Evolutionary conservation across 306 rosid genomes (phyloP).

Genomic region (Lathyrus aphaca): DNA sequence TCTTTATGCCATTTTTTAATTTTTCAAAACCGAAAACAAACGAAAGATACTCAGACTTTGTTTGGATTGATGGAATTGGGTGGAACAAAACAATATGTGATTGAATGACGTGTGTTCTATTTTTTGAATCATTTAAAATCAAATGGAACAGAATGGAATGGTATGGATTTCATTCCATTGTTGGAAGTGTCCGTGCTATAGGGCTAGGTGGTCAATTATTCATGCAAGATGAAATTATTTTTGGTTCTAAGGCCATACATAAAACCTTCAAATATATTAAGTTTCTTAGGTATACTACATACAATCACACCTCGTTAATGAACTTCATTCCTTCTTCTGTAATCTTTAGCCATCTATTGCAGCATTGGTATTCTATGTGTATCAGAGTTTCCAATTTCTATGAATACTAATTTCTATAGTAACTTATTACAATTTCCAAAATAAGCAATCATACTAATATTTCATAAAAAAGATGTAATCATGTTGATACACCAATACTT

Average conservation of each 20-base stretch:
- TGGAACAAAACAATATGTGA: no score
- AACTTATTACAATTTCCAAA: slow-evolving; percentile 32
- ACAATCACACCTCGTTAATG: neutral
- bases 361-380: slow-evolving; percentile 9
- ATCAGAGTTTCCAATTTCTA: slow-evolving; percentile 1
- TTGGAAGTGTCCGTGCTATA: no score
- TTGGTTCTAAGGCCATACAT: neutral
- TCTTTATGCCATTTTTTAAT: no score
- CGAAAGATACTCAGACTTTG: neutral
- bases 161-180: no score
- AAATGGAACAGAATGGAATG: no score
- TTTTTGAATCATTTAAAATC: no score
- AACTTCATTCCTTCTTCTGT: slow-evolving; percentile 26
- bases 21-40: no score
- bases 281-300: neutral
- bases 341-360: slow-evolving; percentile 17
- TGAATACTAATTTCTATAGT: neutral
- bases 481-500: neutral
- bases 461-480: neutral
- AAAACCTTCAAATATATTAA: slow-evolving; percentile 16
- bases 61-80: no score
- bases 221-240: slow-evolving; percentile 15
- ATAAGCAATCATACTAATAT: neutral
- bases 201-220: neutral
- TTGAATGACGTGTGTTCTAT: no score